Base-by-base conservation (phyloP, 2,329 filamentous ascomycete species). In the Fonsecaea pedrosoi region DNA sequence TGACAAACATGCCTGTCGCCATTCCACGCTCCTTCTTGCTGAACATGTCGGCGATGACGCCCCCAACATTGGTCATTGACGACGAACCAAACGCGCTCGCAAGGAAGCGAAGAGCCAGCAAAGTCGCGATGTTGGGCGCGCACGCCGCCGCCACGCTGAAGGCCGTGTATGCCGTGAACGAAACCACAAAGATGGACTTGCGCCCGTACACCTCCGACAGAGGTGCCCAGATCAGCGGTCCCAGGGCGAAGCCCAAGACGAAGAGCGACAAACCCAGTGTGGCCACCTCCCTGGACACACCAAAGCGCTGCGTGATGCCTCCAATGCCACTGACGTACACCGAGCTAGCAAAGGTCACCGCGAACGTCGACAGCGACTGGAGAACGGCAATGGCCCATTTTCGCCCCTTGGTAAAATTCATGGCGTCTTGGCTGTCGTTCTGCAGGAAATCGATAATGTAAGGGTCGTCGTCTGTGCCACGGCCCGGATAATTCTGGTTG, bases 31-130 rank as follows among this genome's bases (percentile, higher is more conserved):
- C 77, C 1, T 85, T 82, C 0, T 88, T 82, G 0, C 82, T 77
- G 78, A 83, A 91, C 34, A 92, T 79, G 77, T 92, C 90, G 38
- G 85, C 86, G 5, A 91, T 72, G 0, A 90, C 88, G 35, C 89
- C 89, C 1, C 88, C 88, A 0, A 87, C 89, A 71, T 89, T 90
- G 0, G 87, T 90, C 0, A 92, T 83, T 0, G 89, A 87, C 0
- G 89, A 87, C 9, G 54, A 54, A 12, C 57, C 67, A 54, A 71
- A 71, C 13, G 56, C 42, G 54, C 69, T 62, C 30, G 65, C 81
- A 56, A 89, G 89, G 77, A 91, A 90, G 0, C 89, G 82, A 0
- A 86, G 88, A 25, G 90, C 74, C 79, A 90, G 83, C 9, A 92
- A 73, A 0, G 88, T 89, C 74, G 90, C 87, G 1, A 91, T 78